These are phyloP conservation scores for Lolium multiflorum DNA, from an alignment of 176 grass and related monocot genomes.

Conservation along the genomic window DNA sequence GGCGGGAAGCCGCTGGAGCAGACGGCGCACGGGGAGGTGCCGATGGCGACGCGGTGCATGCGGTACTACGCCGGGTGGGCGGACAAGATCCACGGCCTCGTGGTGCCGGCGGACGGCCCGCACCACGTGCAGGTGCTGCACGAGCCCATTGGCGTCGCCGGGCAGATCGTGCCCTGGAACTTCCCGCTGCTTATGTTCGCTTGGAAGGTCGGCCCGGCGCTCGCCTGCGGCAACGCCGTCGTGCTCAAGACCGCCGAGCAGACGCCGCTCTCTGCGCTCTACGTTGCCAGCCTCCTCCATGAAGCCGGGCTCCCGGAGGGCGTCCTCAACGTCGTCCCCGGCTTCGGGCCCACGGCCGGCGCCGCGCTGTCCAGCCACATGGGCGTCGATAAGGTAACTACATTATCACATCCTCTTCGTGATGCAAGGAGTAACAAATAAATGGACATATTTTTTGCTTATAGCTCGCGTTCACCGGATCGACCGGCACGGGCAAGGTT, in stretches of 20 bases:
- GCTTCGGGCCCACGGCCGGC: slow-evolving; percentile 91
- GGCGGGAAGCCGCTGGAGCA: slow-evolving; percentile 90
- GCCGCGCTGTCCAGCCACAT: slow-evolving; percentile 85
- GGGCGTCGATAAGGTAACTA: slow-evolving; percentile 97
- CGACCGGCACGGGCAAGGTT: slow-evolving; percentile 75
- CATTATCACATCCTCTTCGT: too few relatives aligned
- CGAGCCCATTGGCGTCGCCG: slow-evolving; percentile 84
- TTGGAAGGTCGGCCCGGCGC: slow-evolving; percentile 91
- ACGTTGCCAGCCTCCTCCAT: slow-evolving; percentile 65
- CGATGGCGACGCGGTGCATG: slow-evolving; percentile 76
- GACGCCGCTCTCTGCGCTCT: slow-evolving; percentile 90
- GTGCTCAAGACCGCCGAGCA: slow-evolving; percentile 93
- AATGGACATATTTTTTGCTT: not conserved
- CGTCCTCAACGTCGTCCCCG: slow-evolving; percentile 75
- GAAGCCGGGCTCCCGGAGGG: slow-evolving; percentile 91
- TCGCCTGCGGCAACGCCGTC: slow-evolving; percentile 85
- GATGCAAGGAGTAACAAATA: not conserved
- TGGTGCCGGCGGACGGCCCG: slow-evolving; percentile 78
- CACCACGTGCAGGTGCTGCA: slow-evolving; percentile 82
- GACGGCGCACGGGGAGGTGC: slow-evolving; percentile 59
- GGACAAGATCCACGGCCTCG: slow-evolving; percentile 90
- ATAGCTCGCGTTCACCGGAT: slow-evolving; percentile 88
- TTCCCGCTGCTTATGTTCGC: slow-evolving; percentile 92
- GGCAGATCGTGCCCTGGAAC: slow-evolving; percentile 95
- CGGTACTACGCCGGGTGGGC: slow-evolving; percentile 94